A percentile compares a stretch with the other conserved stretches of the same genome.
These are phyloP conservation scores for Lactarius sanguifluus DNA, from an alignment of 768 basidiomycete species.

Conservation along the genomic window DNA sequence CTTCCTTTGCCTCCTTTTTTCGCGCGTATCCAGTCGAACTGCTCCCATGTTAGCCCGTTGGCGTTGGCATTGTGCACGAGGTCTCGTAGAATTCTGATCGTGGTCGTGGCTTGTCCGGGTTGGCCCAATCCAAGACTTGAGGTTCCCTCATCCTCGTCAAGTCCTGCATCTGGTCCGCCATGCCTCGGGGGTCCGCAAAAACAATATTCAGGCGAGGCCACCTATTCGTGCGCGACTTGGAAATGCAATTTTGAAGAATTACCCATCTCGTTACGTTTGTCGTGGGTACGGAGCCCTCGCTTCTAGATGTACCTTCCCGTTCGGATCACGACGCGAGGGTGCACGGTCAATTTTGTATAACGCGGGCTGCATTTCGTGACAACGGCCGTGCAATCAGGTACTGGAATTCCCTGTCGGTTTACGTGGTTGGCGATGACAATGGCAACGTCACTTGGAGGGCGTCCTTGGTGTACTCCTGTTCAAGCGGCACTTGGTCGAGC, in stretches of 20 bases:
- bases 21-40: slow-evolving; percentile 30
- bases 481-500: neutral
- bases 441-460: slow-evolving; percentile 6
- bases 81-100: slow-evolving; percentile 30
- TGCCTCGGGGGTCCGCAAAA: slow-evolving; percentile 8
- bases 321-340: slow-evolving; percentile 16
- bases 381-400: slow-evolving; percentile 5
- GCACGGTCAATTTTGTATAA: slow-evolving; percentile 19
- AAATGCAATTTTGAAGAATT: slow-evolving; percentile 17
- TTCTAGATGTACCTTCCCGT: slow-evolving; percentile 17
- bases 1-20: slow-evolving; percentile 27
- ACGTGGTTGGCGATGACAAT: slow-evolving; percentile 18
- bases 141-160: slow-evolving; percentile 22
- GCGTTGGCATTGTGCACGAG: slow-evolving; percentile 31
- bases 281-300: slow-evolving; percentile 8
- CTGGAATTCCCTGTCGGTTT: slow-evolving; percentile 7
- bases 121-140: slow-evolving; percentile 27
- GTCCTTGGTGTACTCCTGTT: neutral
- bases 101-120: slow-evolving; percentile 29
- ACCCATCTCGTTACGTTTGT: slow-evolving; percentile 7
- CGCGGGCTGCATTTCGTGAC: slow-evolving; percentile 9
- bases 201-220: slow-evolving; percentile 11
- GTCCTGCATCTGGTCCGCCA: slow-evolving; percentile 20
- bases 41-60: slow-evolving; percentile 30
- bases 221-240: slow-evolving; percentile 14